Evolutionary conservation across 768 basidiomycete species (phyloP).

Genomic region (Kwoniella sp.): DNA sequence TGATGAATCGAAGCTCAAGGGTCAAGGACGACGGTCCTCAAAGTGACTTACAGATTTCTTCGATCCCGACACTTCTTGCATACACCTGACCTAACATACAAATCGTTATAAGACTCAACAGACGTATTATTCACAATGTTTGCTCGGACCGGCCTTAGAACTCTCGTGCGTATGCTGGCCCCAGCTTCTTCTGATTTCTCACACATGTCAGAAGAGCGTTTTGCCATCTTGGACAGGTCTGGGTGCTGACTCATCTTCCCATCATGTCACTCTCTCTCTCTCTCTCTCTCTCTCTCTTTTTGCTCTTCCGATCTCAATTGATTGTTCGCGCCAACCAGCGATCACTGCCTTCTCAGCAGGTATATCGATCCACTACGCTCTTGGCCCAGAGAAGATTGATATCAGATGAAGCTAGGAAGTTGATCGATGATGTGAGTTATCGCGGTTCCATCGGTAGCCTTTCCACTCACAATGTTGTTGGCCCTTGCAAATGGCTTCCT

Average conservation of each 20-base stretch:
- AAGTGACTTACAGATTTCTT: not conserved
- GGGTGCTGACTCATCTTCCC: constrained; percentile 27
- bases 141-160: constrained; percentile 49
- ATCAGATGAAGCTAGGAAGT: constrained; percentile 51
- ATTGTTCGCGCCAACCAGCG: too few relatives aligned
- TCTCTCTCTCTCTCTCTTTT: not conserved
- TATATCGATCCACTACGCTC: constrained; percentile 38
- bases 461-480: not conserved
- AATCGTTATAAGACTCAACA: too few relatives aligned
- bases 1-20: too few relatives aligned
- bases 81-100: not conserved
- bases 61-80: not conserved
- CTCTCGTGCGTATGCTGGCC: constrained; percentile 39
- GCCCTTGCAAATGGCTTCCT: too few relatives aligned
- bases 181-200: not conserved
- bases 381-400: constrained; percentile 43
- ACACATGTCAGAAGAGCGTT: not conserved
- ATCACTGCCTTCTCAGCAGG: constrained; percentile 47
- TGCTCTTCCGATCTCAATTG: not conserved
- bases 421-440: constrained; percentile 52
- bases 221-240: not conserved
- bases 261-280: too few relatives aligned
- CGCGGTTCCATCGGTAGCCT: too few relatives aligned
- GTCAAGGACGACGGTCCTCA: too few relatives aligned
- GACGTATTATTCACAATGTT: constrained; percentile 40